Base-by-base conservation (phyloP, 352 stramenopile genomes). In the Phytophthora rubi region DNA sequence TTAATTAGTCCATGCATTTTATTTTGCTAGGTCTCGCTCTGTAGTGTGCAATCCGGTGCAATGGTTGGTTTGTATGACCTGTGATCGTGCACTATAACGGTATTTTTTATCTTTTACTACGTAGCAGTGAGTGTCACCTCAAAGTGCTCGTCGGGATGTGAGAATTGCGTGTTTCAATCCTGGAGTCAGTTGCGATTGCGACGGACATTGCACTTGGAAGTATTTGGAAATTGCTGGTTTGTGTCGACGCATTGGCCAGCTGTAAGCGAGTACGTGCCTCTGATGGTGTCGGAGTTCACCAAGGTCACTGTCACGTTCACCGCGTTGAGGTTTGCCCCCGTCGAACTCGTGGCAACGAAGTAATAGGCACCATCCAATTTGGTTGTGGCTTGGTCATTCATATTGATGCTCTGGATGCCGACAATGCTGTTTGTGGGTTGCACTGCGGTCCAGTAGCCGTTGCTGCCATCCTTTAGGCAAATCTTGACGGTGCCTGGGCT, bases 391-490 rank as follows among this genome's bases (percentile, higher is more conserved):
- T 68, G 56, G 28, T 62, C 64, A 45, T 81, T 77, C 23, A 86
- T 75, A 32, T 21, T 83, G 51, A 86, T 64, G 28, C 51, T 77
- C 56, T 79, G 59, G n/a, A 86, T 61, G 35, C 74, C 77, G 0
- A 71, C 58, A 10, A 77, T 8, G 6, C 56, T 66, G 65, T 85
- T 85, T 8, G 67, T 77, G 3, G 79, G 79, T 47, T 86, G 79
- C 0, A 86, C 63, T 10, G 71, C 77, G 26, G 71, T 52, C 79
- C 77, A 86, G 32, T 65, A 81, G 13, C 53, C 61, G 59, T 71
- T 78, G 59, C 71, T 82, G 12, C 77, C 77, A n/a, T 35, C 49
- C 48, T 86, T 83, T 13, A 77, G 60, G 53, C 77, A 86, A 32
- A 80, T 70, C 42, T 83, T 67, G 51, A 83, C 58, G 5, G 64